Base-by-base conservation (phyloP, 2,329 filamentous ascomycete genomes). In the Colletotrichum neosansevieriae region DNA sequence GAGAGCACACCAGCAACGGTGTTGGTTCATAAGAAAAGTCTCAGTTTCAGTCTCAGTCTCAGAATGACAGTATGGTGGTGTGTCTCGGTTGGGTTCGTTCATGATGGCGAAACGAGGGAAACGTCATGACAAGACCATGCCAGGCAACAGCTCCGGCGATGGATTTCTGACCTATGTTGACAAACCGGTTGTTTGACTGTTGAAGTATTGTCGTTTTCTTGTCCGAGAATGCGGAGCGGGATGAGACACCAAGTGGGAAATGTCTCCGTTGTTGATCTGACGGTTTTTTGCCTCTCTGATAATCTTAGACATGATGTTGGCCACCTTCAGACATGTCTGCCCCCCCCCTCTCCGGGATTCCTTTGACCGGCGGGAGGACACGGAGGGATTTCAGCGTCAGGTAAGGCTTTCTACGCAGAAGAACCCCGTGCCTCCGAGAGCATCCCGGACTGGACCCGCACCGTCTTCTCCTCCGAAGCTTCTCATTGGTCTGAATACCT, bases 31-130 rank as follows among this genome's bases (percentile, higher is more conserved):
- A 29, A 40, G 34, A 49, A 53, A 9, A 53, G 29, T 34, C 13
- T 36, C 50, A 17, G 49, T 32, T 13, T 51, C 49, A 36, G 50
- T 17, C 6, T 34, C 29, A 36, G 50, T 45, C 57, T 49, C 32
- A 29, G 24, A 38, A 36, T 15, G 42, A 38, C 29, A 49, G 44
- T 44, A 34, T 50, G 21, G 50, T 63, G 45, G 36, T 47, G 21
- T 63, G 61, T 60, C 49, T 59, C 34, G 56, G 56, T 50, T 15
- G 66, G 49, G 56, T 61, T 51, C 66, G 56, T 59, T 40, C 34
- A 51, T 45, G 51, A 67, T 67, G 64, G 64, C 38, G 19, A 54
- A 67, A 58, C 47, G 32, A 51, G 50, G 64, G 44, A 64, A 64
- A 67, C 60, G 59, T 38, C 47, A 19, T 38, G 11, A 42, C 59